A percentile compares a stretch with the other conserved stretches of the same genome.
Conservation (phyloP, 108 stramenopile genomes). For the Chaetoceros tenuissimus region DNA sequence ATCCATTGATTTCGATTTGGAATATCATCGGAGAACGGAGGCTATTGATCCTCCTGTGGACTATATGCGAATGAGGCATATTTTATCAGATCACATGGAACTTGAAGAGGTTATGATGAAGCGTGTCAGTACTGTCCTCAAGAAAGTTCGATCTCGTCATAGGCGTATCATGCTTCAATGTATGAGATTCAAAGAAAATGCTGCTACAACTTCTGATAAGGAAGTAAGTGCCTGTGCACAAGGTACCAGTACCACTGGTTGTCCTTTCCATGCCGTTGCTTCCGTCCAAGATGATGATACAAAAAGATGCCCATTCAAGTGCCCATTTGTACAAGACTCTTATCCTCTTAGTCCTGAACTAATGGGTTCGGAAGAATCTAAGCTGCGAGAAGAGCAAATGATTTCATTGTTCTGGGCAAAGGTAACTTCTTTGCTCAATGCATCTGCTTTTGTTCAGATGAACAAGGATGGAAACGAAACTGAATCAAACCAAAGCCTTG, state of each 20-base stretch:
- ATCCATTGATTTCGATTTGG: slow-evolving; percentile 37
- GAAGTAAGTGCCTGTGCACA: slow-evolving; percentile 6
- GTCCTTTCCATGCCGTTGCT: neutral
- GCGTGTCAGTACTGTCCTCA: slow-evolving; percentile 26
- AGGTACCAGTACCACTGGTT: slow-evolving; percentile 6
- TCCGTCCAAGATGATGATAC: neutral
- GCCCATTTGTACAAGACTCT: neutral
- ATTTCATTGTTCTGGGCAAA: slow-evolving; percentile 45
- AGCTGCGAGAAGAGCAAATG: slow-evolving; percentile 25
- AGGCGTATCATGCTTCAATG: slow-evolving; percentile 1
- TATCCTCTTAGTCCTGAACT: neutral
- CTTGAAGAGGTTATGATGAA: slow-evolving; percentile 23
- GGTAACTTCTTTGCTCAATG: slow-evolving; percentile 36
- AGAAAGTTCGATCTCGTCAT: slow-evolving; percentile 31
- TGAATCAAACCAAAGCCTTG: slow-evolving; percentile 3
- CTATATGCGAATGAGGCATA: slow-evolving; percentile 71
- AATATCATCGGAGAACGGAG: slow-evolving; percentile 38
- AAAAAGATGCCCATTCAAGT: neutral
- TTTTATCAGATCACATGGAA: slow-evolving; percentile 39
- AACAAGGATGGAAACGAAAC: neutral
- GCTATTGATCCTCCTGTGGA: slow-evolving; percentile 64
- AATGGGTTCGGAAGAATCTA: slow-evolving; percentile 2
- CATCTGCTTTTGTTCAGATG: neutral
- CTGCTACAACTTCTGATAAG: neutral
- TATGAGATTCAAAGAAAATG: too few species aligned